Conservation (phyloP, 2,329 filamentous ascomycete genomes). For the Fusarium sp. region DNA sequence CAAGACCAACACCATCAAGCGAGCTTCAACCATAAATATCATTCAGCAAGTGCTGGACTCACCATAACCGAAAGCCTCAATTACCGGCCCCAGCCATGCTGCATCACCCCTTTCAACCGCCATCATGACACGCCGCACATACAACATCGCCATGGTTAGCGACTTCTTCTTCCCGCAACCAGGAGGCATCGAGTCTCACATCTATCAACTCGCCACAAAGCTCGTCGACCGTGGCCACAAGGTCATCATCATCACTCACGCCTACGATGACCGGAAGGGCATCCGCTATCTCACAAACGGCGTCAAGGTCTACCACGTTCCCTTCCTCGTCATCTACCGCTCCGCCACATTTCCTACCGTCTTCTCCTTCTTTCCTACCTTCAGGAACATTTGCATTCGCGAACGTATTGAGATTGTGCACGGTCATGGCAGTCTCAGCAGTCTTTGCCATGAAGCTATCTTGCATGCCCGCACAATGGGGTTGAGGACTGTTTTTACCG, state of each 20-base stretch:
- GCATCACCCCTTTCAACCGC: conserved; percentile 36
- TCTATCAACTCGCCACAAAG: conserved; percentile 97
- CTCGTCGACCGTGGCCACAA: conserved; percentile 98
- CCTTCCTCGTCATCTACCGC: conserved; percentile 95
- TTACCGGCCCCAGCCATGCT: conserved; percentile 31
- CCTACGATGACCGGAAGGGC: conserved; percentile 90
- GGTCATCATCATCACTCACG: conserved; percentile 97
- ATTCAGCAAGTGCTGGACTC: conserved; percentile 26
- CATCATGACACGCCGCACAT: conserved; percentile 68
- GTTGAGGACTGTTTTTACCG: conserved; percentile 93
- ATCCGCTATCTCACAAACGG: conserved; percentile 97
- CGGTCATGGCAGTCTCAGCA: conserved; percentile 94
- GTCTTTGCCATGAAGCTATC: conserved; percentile 93
- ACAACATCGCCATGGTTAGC: conserved; percentile 91
- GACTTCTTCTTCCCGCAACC: conserved; percentile 99
- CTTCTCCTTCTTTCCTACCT: conserved; percentile 98
- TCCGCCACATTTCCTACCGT: conserved; percentile 95
- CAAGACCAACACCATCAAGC: neutral
- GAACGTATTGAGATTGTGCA: conserved; percentile 98
- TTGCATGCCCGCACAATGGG: conserved; percentile 97
- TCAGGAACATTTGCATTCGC: conserved; percentile 93
- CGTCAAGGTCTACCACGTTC: conserved; percentile 97
- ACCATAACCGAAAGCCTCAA: neutral
- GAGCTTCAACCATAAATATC: neutral
- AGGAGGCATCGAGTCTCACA: conserved; percentile 96